Conservation (phyloP, 495 filamentous ascomycete species). For the Penicillium subrubescens region DNA sequence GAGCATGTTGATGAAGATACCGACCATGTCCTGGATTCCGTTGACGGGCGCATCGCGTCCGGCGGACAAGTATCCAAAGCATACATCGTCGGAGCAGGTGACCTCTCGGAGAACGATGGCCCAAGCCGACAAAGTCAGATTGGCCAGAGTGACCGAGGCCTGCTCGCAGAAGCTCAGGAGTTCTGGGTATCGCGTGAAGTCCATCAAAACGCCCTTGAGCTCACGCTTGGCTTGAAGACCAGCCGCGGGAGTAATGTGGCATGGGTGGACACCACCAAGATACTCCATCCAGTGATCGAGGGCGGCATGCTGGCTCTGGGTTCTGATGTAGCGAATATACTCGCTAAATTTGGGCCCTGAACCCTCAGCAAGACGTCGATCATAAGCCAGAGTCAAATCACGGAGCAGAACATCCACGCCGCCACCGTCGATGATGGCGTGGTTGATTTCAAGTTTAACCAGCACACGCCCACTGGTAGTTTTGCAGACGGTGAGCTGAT, state of each 20-base stretch:
- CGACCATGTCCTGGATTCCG: slow-evolving; percentile 55
- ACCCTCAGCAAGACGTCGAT: slow-evolving; percentile 35
- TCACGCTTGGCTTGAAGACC: slow-evolving; percentile 19
- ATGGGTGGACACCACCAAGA: slow-evolving; percentile 29
- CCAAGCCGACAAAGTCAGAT: slow-evolving; percentile 58
- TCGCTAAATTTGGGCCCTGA: slow-evolving; percentile 57
- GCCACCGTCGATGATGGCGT: slow-evolving; percentile 53
- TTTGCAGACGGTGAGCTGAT: slow-evolving; percentile 52
- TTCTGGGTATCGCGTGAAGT: slow-evolving; percentile 42
- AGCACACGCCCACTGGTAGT: slow-evolving; percentile 41
- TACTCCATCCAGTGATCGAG: slow-evolving; percentile 52
- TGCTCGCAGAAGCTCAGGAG: slow-evolving; percentile 49
- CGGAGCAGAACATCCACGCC: slow-evolving; percentile 44
- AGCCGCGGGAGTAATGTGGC: slow-evolving; percentile 21
- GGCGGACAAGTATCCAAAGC: slow-evolving; percentile 58
- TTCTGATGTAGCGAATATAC: slow-evolving; percentile 54
- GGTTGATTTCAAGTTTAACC: slow-evolving; percentile 59
- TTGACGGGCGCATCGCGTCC: slow-evolving; percentile 51
- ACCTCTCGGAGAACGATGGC: slow-evolving; percentile 55
- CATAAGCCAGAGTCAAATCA: slow-evolving; percentile 49
- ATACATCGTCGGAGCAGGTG: slow-evolving; percentile 56
- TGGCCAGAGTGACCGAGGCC: slow-evolving; percentile 53
- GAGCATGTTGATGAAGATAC: slow-evolving; percentile 60
- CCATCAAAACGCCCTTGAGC: slow-evolving; percentile 35
- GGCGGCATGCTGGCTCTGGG: slow-evolving; percentile 37